phyloP scores from a whole-genome alignment of 73 alveolate species.

The Blepharisma japonicum region DNA sequence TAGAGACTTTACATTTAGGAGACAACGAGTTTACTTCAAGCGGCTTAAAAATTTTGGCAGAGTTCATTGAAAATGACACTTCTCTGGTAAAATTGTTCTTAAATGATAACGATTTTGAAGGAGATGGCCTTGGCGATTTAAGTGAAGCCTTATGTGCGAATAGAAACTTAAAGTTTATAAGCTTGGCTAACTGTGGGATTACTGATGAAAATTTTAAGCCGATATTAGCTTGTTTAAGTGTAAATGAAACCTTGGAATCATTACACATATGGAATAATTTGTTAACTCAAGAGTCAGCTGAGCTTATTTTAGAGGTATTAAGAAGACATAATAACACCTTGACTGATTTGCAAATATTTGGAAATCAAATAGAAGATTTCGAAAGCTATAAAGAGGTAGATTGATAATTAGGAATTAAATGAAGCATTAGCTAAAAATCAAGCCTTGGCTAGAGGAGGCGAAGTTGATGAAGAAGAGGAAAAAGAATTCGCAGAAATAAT shows the following conservation, averaged over 20 bases:
- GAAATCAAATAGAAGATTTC: slow-evolving; percentile 16
- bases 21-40: slow-evolving; percentile 20
- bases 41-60: slow-evolving; percentile 25
- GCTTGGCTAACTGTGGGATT: slow-evolving; percentile 9
- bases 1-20: slow-evolving; percentile 34
- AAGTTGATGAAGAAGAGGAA: not conserved
- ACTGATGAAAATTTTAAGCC: slow-evolving; percentile 26
- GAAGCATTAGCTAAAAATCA: not conserved
- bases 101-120: slow-evolving; percentile 26
- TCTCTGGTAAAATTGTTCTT: slow-evolving; percentile 6
- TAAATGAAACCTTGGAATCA: slow-evolving; percentile 1
- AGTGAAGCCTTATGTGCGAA: slow-evolving; percentile 22
- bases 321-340: slow-evolving; percentile 24
- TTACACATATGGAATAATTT: slow-evolving; percentile 29
- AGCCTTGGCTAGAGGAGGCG: not conserved
- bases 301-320: slow-evolving; percentile 23
- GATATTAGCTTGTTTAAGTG: slow-evolving; percentile 24
- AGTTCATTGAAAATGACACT: not conserved
- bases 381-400: slow-evolving; percentile 14
- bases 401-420: slow-evolving; percentile 22
- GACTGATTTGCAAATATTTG: not conserved
- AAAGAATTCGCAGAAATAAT: not conserved
- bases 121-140: not conserved
- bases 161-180: slow-evolving; percentile 13
- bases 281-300: not conserved